Base-by-base conservation (phyloP, 140 eudicot genomes). In the Erigeron philadelphicus region DNA sequence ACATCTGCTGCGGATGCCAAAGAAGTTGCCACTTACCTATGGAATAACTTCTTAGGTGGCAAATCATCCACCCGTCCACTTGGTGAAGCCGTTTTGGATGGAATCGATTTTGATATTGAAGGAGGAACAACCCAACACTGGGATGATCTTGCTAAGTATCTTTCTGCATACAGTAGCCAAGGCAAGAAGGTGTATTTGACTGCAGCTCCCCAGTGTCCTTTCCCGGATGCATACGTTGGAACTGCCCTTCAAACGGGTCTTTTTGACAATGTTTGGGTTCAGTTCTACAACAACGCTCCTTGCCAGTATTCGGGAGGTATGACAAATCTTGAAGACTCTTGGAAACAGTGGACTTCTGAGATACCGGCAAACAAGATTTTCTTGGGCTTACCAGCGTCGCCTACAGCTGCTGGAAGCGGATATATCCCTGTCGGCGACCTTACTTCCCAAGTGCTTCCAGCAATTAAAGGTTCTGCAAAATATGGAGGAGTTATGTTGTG, bases 401-500 rank as follows among this genome's bases (percentile, higher is more conserved):
- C 82, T n/a, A 44, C 75, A 1, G 82, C 82, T 8, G 84, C 87
- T 0, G 84, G 80, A 42, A 79, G 75, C 18, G 84, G 87, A 17
- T 83, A 73, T 59, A 74, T 84, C 7, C 62, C 88, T 40, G 75
- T 79, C n/a, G 76, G 74, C 67, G 88, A 77, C 49, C 67, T 84
- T 9, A 84, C 81, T 21, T 77, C 88, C 1, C 25, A 78, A 73
- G 86, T 81, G 15, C 86, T 81, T 66, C 86, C 86, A 11, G 65
- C 47, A 5, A 77, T 81, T 7, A 84, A 81, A 81, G 74, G 73
- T 41, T 78, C 88, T 11, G 48, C 72, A 8, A 80, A 80, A 54
- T 80, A 80, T 57, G 88, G 85, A 18, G 88, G 88, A 23, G 88
- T 80, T 38, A 82, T 82, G 87, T 61, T 82, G 63, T 82, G 84